A percentile compares a stretch with the other conserved stretches of the same genome.
Evolutionary conservation across 176 grass and related monocot genomes (phyloP).

Genomic region (Eragrostis curvula): DNA sequence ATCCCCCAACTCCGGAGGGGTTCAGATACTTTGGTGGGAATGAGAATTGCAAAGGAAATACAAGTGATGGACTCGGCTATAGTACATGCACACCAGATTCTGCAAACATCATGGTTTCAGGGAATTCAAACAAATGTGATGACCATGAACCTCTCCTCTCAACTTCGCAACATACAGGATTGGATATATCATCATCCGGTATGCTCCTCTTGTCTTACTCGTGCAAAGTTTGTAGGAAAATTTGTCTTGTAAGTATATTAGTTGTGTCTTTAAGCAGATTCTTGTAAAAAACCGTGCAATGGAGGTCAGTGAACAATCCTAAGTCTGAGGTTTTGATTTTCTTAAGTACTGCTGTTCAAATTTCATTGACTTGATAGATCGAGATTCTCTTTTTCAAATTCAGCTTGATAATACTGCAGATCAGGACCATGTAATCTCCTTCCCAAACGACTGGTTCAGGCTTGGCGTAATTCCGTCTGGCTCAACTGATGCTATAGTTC

Average conservation of each 20-base stretch:
- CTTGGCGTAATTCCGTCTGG: conserved; percentile 94
- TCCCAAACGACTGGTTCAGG: conserved; percentile 95
- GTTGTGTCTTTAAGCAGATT: conserved; percentile 29
- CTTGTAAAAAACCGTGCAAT: conserved; percentile 30
- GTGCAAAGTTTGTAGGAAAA: conserved; percentile 13
- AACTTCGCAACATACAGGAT: conserved; percentile 36
- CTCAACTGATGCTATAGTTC: conserved; percentile 95
- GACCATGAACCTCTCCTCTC: conserved; percentile 90
- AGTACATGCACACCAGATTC: conserved; percentile 43
- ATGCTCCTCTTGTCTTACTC: conserved; percentile 52
- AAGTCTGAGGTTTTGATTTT: conserved; percentile 30
- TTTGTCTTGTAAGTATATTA: conserved; percentile 32
- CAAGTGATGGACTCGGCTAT: conserved; percentile 40
- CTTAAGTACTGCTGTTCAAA: conserved; percentile 28
- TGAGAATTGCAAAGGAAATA: conserved; percentile 43
- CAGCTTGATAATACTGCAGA: conserved; percentile 52
- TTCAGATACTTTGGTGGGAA: conserved; percentile 33
- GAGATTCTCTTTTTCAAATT: conserved; percentile 26
- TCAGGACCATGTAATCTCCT: conserved; percentile 55
- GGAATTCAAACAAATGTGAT: conserved; percentile 61
- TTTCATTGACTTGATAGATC: neutral
- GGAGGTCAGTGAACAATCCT: conserved; percentile 41
- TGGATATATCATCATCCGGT: conserved; percentile 56
- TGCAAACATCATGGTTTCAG: conserved; percentile 52
- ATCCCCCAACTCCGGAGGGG: conserved; percentile 71